Base-by-base conservation (phyloP, 2,329 filamentous ascomycete species). In the Coniochaeta ligniaria region DNA sequence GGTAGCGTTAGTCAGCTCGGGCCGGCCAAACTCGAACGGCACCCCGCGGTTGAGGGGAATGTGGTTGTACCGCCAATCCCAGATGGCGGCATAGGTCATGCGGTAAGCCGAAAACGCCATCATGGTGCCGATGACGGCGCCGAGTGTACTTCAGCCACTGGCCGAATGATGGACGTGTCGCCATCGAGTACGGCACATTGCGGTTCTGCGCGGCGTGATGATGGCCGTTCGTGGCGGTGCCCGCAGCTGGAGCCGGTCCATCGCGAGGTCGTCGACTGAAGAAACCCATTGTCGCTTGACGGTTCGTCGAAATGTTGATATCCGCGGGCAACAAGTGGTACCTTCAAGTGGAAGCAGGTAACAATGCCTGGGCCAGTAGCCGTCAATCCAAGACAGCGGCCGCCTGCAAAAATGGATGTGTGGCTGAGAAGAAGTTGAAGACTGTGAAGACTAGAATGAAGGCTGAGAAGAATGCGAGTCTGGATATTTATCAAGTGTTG, bases 111-210 rank as follows among this genome's bases (percentile, higher is more conserved):
- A 83, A 66, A 89, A 85, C 0, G 87, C 88, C 73, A 89, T 83
- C 62, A 83, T 69, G 1, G 82, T 85, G 2, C 88, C 88, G 54
- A 91, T 88, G 45, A 82, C 69, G 0, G 81, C 87, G 6, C 88
- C 88, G 0, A 5, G 85, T 88, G 9, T 78, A 77, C 71, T 87
- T 89, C 64, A 90, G 70, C 88, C 88, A 91, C 69, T 88, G 85
- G 3, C 87, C 86, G 65, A 91, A 88, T 1, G 75, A 80, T 2
- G 87, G 87, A 12, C 81, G 75, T 4, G 62, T 63, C 2, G 63
- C 57, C 68, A 70, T 70, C 26, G 67, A 63, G 60, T 69, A 67
- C 5, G 66, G 60, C 52, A 65, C 60, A 36, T 50, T 55, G 59
- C 55, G 54, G 54, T 56, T 57, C 38, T 52, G 58, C 24, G 41